Conservation (phyloP, 2,329 filamentous ascomycete species). For the Karstenula rhodostoma region DNA sequence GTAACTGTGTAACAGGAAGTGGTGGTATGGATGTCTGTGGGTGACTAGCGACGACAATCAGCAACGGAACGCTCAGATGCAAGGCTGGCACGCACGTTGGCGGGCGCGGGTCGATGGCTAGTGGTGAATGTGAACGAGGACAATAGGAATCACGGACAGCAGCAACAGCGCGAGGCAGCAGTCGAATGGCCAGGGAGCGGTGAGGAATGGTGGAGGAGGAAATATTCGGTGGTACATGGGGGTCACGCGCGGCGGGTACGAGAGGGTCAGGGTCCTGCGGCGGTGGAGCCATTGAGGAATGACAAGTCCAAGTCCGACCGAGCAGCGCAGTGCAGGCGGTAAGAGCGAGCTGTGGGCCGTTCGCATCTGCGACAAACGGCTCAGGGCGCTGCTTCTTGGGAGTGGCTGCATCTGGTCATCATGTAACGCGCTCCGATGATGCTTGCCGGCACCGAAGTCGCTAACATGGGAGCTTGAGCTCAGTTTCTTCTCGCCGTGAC, state of each 20-base stretch:
- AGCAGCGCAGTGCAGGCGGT: conserved; percentile 19
- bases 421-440: neutral
- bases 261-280: neutral
- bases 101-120: conserved; percentile 16
- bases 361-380: conserved; percentile 7
- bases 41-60: conserved; percentile 20
- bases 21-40: conserved; percentile 5
- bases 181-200: neutral
- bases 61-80: conserved; percentile 10
- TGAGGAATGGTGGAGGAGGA: neutral
- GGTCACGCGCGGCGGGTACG: conserved; percentile 10
- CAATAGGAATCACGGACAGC: neutral
- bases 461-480: neutral
- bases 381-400: neutral
- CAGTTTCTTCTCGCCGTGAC: conserved; percentile 7
- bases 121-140: neutral
- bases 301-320: too few species aligned
- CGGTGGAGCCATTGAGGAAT: conserved; percentile 3
- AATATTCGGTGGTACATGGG: neutral
- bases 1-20: conserved; percentile 14
- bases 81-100: conserved; percentile 2
- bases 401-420: conserved; percentile 4
- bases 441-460: neutral
- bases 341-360: conserved; percentile 10
- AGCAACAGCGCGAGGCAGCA: neutral